Conservation (phyloP, 768 basidiomycete species). For the Leccinum pellstonianum region DNA sequence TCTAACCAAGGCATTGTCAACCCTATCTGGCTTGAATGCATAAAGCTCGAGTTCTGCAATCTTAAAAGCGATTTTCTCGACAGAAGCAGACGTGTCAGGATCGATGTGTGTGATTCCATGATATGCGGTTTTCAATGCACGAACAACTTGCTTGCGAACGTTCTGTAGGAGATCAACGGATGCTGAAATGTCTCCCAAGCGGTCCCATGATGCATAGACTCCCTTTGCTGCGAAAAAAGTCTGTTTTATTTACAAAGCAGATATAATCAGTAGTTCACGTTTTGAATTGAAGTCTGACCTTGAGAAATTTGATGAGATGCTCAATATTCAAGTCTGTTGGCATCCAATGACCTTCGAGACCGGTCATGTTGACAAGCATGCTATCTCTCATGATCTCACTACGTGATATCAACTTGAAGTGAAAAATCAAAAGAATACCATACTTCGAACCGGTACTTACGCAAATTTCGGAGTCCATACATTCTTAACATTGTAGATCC, state of each 20-base stretch:
- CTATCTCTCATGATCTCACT: too few species aligned
- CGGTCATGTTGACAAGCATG: constrained; percentile 11
- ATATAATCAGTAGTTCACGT: not conserved
- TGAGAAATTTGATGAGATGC: constrained; percentile 35
- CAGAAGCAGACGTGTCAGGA: constrained; percentile 17
- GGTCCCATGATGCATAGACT: constrained; percentile 32
- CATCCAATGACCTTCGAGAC: constrained; percentile 31
- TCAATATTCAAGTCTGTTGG: constrained; percentile 38
- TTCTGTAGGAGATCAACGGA: constrained; percentile 25
- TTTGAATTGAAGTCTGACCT: constrained; percentile 22
- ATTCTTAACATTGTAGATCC: constrained; percentile 22
- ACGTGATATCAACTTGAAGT: constrained; percentile 9
- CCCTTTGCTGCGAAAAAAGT: constrained; percentile 27
- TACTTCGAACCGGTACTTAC: constrained; percentile 8
- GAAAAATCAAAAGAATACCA: not conserved
- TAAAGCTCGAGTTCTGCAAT: not conserved
- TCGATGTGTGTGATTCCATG: constrained; percentile 27
- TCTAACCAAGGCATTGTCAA: not conserved
- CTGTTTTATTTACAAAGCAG: not conserved
- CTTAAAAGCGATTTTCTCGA: constrained; percentile 2
- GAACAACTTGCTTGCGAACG: constrained; percentile 31
- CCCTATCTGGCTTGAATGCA: too few species aligned
- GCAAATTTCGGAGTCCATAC: constrained; percentile 36
- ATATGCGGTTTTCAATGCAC: constrained; percentile 23
- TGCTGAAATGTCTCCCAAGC: constrained; percentile 33